Conservation (phyloP, 805 yeast species). For the Yarrowia yakushimensis region DNA sequence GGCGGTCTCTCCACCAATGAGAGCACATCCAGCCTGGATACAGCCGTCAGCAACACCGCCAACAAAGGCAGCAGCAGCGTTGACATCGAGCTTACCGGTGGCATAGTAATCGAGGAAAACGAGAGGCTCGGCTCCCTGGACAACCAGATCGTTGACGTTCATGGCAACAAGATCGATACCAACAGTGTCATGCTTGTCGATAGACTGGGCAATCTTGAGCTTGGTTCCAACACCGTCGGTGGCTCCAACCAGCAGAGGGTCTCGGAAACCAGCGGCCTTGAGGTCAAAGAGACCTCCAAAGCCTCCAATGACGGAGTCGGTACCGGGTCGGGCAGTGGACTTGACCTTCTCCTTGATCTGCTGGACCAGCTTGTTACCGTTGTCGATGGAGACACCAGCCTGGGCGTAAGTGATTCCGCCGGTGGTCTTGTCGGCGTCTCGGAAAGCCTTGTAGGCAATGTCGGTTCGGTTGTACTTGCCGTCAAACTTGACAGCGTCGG, state of each 20-base stretch:
- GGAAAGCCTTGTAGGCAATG: constrained; percentile 94
- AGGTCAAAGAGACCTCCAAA: constrained; percentile 96
- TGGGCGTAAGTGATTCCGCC: constrained; percentile 75
- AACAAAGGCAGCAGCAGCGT: constrained; percentile 82
- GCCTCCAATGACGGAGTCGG: constrained; percentile 98
- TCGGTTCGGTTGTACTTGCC: constrained; percentile 84
- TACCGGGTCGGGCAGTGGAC: constrained; percentile 91
- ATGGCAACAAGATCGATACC: constrained; percentile 98
- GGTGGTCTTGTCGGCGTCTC: constrained; percentile 37
- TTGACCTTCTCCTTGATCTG: constrained; percentile 85
- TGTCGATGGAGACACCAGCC: constrained; percentile 97
- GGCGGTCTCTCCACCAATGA: constrained; percentile 98
- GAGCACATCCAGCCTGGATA: constrained; percentile 90
- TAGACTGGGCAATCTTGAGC: constrained; percentile 85
- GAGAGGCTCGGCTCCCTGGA: constrained; percentile 98
- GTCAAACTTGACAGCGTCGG: constrained; percentile 64
- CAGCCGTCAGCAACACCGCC: constrained; percentile 97
- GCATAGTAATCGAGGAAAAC: constrained; percentile 96
- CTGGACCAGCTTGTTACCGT: constrained; percentile 87
- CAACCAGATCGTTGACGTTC: constrained; percentile 97
- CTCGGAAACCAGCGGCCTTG: constrained; percentile 75
- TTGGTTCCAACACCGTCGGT: constrained; percentile 99
- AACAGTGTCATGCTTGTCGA: constrained; percentile 90
- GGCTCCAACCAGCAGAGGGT: constrained; percentile 84
- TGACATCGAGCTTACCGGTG: constrained; percentile 82